These are phyloP conservation scores for Albugo candida DNA, from an alignment of 352 stramenopile species.

Conservation along the genomic window DNA sequence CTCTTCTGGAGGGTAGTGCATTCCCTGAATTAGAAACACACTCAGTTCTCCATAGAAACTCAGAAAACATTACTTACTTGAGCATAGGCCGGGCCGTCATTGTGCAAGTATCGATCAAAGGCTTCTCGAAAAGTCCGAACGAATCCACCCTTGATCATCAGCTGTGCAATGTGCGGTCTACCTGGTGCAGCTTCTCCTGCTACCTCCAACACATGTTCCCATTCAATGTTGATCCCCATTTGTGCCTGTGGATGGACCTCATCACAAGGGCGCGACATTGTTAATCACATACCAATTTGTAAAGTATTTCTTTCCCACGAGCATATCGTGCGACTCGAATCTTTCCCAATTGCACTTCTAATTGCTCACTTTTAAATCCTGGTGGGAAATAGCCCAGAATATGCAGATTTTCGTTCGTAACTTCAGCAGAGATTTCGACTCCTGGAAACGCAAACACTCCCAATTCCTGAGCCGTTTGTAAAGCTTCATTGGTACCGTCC, in stretches of 20 bases:
- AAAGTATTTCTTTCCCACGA: constrained; percentile 63
- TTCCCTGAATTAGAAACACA: constrained; percentile 24
- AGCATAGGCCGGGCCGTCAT: constrained; percentile 65
- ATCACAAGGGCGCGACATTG: background rate
- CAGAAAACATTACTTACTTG: constrained; percentile 23
- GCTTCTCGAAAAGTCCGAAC: constrained; percentile 62
- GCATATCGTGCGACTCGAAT: constrained; percentile 62
- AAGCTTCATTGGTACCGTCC: constrained; percentile 53
- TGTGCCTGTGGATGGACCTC: constrained; percentile 18
- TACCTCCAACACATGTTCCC: constrained; percentile 64
- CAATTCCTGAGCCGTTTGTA: constrained; percentile 33
- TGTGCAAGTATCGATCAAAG: constrained; percentile 63
- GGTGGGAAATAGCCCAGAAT: constrained; percentile 76
- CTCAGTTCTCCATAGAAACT: background rate
- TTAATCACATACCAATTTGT: constrained; percentile 35
- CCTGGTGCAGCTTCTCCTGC: constrained; percentile 62
- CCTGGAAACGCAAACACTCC: constrained; percentile 58
- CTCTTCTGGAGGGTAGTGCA: constrained; percentile 69
- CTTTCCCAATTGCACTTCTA: constrained; percentile 59
- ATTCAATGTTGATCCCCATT: constrained; percentile 67
- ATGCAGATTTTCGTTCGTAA: constrained; percentile 70
- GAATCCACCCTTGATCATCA: constrained; percentile 50
- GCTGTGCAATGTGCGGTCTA: constrained; percentile 56
- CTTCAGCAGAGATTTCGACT: constrained; percentile 74
- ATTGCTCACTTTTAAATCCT: constrained; percentile 42